Conservation (phyloP, 164 flowering plant genomes). For the Vitis rupestris region DNA sequence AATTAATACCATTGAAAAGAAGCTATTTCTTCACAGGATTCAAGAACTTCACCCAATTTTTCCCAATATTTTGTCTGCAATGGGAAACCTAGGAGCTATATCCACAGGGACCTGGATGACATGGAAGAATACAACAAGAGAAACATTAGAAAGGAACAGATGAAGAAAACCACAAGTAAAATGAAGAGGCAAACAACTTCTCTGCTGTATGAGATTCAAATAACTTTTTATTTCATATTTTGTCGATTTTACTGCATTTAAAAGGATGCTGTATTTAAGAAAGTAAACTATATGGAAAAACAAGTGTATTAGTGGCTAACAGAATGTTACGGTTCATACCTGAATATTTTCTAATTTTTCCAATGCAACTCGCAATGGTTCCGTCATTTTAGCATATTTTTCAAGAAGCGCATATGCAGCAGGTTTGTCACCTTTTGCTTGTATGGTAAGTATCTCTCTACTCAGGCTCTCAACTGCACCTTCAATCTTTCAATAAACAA, state of each 20-base stretch:
- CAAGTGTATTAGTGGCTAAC: not conserved
- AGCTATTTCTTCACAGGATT: too few species aligned
- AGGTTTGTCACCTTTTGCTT: conserved; percentile 81
- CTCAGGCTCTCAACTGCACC: conserved; percentile 79
- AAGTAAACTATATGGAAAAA: not conserved
- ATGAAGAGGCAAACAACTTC: not conserved
- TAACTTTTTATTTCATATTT: too few species aligned
- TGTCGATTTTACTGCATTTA: too few species aligned
- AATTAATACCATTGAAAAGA: too few species aligned
- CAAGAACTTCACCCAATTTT: conserved; percentile 1
- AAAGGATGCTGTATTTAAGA: too few species aligned
- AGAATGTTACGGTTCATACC: conserved; percentile 35
- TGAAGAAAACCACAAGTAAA: not conserved
- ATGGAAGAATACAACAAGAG: not conserved
- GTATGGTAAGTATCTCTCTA: conserved; percentile 81
- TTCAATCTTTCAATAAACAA: conserved; percentile 55
- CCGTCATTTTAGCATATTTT: conserved; percentile 52
- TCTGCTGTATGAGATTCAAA: too few species aligned
- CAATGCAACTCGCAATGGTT: conserved; percentile 58
- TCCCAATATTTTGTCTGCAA: conserved; percentile 30
- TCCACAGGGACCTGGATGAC: conserved; percentile 62
- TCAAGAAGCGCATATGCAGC: conserved; percentile 67
- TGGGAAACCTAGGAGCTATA: conserved; percentile 49
- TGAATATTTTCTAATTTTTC: conserved; percentile 58
- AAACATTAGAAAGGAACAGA: not conserved